A percentile compares a stretch with the other conserved stretches of the same genome.
phyloP scores from a whole-genome alignment of 805 yeast genomes.

The Myxozyma neotropica region DNA sequence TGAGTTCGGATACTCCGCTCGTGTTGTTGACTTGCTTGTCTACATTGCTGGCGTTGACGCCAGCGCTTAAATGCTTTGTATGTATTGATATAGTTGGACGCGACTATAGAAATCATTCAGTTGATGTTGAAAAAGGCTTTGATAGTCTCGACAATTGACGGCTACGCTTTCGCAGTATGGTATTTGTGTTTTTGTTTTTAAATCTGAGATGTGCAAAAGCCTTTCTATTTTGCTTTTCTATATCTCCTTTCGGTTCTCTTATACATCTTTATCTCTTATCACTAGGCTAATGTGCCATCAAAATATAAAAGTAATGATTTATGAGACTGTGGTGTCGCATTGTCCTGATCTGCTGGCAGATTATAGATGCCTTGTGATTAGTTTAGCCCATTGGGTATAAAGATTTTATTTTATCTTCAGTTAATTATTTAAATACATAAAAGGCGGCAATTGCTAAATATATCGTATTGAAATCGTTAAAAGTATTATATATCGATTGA shows the following conservation, averaged over 20 bases:
- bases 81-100: neutral
- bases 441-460: no score
- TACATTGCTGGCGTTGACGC: conserved; percentile 65
- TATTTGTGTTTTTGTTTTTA: neutral
- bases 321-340: neutral
- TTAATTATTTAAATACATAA: neutral
- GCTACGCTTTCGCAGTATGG: neutral
- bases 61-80: conserved; percentile 15
- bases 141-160: conserved; percentile 8
- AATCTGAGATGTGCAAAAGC: neutral
- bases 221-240: neutral
- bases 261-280: conserved; percentile 2
- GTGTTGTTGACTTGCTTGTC: conserved; percentile 88
- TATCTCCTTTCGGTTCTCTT: conserved; percentile 5
- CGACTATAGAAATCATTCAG: neutral
- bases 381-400: neutral
- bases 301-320: conserved; percentile 4
- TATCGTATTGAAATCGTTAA: no score
- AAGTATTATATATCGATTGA: no score
- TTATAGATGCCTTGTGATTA: conserved; percentile 9
- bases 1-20: conserved; percentile 94
- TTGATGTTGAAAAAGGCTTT: conserved; percentile 6
- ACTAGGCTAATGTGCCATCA: neutral
- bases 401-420: neutral
- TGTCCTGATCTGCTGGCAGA: conserved; percentile 14